phyloP scores from a whole-genome alignment of 257 asterid genomes.

The Solanum bulbocastanum region DNA sequence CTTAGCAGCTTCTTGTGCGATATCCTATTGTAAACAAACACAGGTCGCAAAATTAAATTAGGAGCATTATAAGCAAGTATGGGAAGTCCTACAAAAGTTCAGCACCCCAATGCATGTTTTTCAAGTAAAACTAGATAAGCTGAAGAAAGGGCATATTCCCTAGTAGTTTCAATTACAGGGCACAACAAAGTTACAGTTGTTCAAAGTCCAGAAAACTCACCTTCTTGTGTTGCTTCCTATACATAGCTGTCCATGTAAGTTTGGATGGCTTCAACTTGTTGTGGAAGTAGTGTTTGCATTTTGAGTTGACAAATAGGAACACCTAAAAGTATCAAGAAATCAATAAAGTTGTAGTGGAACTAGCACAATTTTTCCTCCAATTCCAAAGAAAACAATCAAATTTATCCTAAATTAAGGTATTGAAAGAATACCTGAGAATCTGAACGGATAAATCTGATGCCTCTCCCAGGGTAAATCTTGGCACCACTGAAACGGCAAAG shows the following conservation, averaged over 20 bases:
- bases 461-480: conserved; percentile 81
- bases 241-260: conserved; percentile 83
- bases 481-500: conserved; percentile 76
- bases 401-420: no score
- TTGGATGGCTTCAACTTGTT: conserved; percentile 79
- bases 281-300: conserved; percentile 90
- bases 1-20: conserved; percentile 77
- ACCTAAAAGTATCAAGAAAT: conserved; percentile 28
- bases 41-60: neutral
- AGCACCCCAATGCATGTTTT: neutral
- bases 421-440: conserved; percentile 54
- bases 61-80: neutral
- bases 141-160: neutral
- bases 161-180: neutral
- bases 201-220: conserved; percentile 6
- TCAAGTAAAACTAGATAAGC: neutral
- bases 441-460: conserved; percentile 55
- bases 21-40: conserved; percentile 26
- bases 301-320: conserved; percentile 67
- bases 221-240: conserved; percentile 85
- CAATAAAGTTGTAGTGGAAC: neutral
- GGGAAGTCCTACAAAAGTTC: neutral
- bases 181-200: no score
- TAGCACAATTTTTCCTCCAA: neutral
- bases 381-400: neutral